These are phyloP conservation scores for Xerocomellus chrysenteron DNA, from an alignment of 768 basidiomycete genomes.

Conservation along the genomic window DNA sequence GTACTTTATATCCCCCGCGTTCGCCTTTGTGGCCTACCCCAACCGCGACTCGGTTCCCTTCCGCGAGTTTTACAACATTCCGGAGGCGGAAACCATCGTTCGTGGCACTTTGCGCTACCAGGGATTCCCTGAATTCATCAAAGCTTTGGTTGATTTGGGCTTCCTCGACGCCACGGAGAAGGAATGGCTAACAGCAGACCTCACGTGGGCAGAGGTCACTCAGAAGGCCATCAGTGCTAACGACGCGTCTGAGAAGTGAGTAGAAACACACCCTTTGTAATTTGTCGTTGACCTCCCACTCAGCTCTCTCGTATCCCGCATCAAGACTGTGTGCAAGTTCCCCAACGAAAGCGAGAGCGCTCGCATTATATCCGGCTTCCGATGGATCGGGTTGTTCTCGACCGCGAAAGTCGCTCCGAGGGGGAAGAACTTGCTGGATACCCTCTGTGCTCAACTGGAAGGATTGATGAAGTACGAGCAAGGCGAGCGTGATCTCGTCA, in stretches of 20 bases:
- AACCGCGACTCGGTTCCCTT: conserved; percentile 93
- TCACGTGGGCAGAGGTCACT: conserved; percentile 84
- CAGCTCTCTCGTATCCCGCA: conserved; percentile 70
- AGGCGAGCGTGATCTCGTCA: conserved; percentile 93
- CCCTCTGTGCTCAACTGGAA: conserved; percentile 89
- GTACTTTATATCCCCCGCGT: conserved; percentile 94
- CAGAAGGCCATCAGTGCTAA: conserved; percentile 70
- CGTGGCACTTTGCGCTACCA: conserved; percentile 94
- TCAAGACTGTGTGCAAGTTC: conserved; percentile 73
- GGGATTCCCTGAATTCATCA: conserved; percentile 95
- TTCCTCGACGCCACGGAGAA: conserved; percentile 78
- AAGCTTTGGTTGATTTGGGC: conserved; percentile 80
- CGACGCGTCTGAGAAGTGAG: conserved; percentile 67
- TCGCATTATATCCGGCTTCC: conserved; percentile 85
- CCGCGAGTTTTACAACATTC: conserved; percentile 88
- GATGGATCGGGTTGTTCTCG: conserved; percentile 94
- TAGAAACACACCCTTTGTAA: background rate
- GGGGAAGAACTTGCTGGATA: conserved; percentile 82
- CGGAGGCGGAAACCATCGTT: conserved; percentile 89
- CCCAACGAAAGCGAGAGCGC: conserved; percentile 64
- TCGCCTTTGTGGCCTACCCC: conserved; percentile 95
- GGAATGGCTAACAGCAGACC: conserved; percentile 70
- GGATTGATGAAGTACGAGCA: conserved; percentile 86
- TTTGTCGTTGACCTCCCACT: background rate
- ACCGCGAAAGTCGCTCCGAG: conserved; percentile 57